Conservation (phyloP, 2,329 filamentous ascomycete genomes). For the Cladosporium velox region DNA sequence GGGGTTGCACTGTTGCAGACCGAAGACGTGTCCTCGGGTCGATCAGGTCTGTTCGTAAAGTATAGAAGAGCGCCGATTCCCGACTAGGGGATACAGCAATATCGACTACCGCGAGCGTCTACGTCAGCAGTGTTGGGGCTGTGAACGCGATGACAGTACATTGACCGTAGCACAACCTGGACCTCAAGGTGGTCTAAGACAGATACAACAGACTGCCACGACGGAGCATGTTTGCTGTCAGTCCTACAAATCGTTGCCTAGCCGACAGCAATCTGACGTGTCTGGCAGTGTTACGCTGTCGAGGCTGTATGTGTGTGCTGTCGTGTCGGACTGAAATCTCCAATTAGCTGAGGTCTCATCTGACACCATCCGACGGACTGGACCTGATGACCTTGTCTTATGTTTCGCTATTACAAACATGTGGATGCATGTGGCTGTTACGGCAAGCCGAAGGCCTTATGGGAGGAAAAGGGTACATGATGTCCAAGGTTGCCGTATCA, state of each 20-base stretch:
- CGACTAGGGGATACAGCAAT: not conserved
- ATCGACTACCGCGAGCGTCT: not conserved
- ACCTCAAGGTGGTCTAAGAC: not conserved
- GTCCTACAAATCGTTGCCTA: not conserved
- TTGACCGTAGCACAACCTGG: not conserved
- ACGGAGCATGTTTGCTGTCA: not conserved
- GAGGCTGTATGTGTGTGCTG: not conserved
- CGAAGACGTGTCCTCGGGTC: constrained; percentile 14
- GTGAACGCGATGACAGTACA: not conserved
- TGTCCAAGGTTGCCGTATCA: not conserved
- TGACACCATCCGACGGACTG: not conserved
- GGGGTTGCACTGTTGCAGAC: not conserved
- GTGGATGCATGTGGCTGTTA: not conserved
- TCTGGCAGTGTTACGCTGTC: not conserved
- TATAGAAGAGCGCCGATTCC: not conserved
- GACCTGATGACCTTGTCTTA: not conserved
- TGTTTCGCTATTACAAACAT: not conserved
- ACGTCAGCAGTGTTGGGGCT: constrained; percentile 4
- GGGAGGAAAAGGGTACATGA: not conserved
- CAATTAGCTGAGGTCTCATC: not conserved
- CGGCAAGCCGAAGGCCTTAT: not conserved
- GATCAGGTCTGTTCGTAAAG: constrained; percentile 8
- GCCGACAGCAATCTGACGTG: not conserved
- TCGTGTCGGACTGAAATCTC: not conserved
- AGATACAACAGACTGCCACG: not conserved